Conservation (phyloP, 2,329 filamentous ascomycete genomes). For the Exophiala xenobiotica region DNA sequence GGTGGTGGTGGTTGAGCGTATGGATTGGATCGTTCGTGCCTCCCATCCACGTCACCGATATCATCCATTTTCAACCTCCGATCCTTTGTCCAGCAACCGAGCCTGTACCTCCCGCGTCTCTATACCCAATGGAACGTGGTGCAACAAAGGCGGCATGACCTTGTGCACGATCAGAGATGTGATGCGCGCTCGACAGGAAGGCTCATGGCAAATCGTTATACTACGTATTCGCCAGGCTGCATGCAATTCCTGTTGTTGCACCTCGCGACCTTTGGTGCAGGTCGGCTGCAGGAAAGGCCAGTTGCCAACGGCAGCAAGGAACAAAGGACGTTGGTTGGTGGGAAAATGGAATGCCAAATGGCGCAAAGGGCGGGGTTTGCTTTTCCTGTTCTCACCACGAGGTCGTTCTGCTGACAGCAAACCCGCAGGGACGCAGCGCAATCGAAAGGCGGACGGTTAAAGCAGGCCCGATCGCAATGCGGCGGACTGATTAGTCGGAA, state of each 20-base stretch:
- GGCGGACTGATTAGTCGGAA: background rate
- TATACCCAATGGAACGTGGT: constrained; percentile 27
- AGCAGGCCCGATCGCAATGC: constrained; percentile 9
- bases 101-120: constrained; percentile 26
- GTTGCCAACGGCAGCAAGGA: constrained; percentile 6
- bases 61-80: constrained; percentile 28
- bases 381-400: constrained; percentile 4
- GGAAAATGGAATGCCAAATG: constrained; percentile 16
- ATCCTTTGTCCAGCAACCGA: constrained; percentile 16
- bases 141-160: constrained; percentile 26
- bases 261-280: constrained; percentile 7
- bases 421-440: constrained; percentile 19
- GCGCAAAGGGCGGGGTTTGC: constrained; percentile 12
- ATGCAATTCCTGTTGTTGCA: constrained; percentile 20
- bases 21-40: constrained; percentile 25
- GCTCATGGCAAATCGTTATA: constrained; percentile 25
- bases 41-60: constrained; percentile 27
- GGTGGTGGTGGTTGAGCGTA: constrained; percentile 26
- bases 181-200: constrained; percentile 20
- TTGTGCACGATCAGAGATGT: constrained; percentile 12
- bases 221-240: constrained; percentile 20
- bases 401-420: constrained; percentile 11
- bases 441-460: constrained; percentile 8
- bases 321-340: constrained; percentile 13
- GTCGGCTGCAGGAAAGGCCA: constrained; percentile 8